phyloP scores from a whole-genome alignment of 164 flowering plant species.

The Vitis cinerea region DNA sequence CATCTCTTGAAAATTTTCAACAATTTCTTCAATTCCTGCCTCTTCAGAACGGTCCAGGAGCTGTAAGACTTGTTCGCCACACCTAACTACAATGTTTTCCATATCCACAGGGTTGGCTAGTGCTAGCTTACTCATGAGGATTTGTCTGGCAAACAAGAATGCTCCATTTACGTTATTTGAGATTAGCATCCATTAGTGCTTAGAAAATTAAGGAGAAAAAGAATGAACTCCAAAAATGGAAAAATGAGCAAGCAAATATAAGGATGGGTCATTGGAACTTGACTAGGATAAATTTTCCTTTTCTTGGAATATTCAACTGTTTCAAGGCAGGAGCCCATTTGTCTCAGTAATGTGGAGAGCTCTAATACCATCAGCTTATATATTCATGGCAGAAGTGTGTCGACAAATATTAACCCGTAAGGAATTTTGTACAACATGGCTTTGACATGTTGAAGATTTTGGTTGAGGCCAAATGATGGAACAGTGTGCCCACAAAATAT shows the following conservation, averaged over 20 bases:
- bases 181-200: background rate
- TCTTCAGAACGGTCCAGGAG: conserved; percentile 51
- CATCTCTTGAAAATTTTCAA: conserved; percentile 35
- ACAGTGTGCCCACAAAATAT: no score
- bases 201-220: no score
- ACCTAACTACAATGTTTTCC: conserved; percentile 41
- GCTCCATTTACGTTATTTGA: conserved; percentile 42
- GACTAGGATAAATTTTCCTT: no score
- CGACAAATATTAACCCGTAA: no score
- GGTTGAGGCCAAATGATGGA: background rate
- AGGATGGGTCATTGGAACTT: background rate
- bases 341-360: no score
- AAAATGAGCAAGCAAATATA: background rate
- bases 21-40: conserved; percentile 69
- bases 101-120: conserved; percentile 37
- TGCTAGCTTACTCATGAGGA: conserved; percentile 51
- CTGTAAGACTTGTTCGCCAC: conserved; percentile 37
- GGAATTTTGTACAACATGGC: background rate
- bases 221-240: no score
- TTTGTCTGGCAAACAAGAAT: conserved; percentile 70
- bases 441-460: background rate
- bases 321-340: no score
- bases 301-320: no score
- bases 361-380: no score
- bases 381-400: no score